Percentiles rank a stretch among this genome's conserved stretches.
phyloP scores from a whole-genome alignment of 1,284 basidiomycete species.

The Naganishia albida region DNA sequence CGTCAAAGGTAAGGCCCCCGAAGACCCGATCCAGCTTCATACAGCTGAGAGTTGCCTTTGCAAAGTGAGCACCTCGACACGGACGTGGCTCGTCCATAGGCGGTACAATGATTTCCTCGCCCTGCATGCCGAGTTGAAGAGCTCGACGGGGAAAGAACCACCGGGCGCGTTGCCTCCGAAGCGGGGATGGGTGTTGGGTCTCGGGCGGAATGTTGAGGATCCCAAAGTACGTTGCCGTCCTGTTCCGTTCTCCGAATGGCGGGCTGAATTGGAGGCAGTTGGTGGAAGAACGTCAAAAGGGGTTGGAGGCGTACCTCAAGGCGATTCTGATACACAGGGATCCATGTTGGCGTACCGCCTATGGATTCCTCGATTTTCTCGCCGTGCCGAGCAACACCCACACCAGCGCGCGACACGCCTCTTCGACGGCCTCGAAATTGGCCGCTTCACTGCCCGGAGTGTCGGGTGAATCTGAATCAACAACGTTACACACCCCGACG shows the following conservation, averaged over 20 bases:
- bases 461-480: not conserved
- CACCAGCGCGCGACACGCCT: conserved; percentile 49
- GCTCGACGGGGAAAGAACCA: conserved; percentile 68
- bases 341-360: conserved; percentile 74
- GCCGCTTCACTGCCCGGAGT: conserved; percentile 19
- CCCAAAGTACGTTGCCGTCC: conserved; percentile 44
- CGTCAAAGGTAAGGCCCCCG: conserved; percentile 45
- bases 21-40: not conserved
- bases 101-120: conserved; percentile 92
- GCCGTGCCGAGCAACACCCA: conserved; percentile 63
- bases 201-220: conserved; percentile 51
- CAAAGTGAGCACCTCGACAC: conserved; percentile 55
- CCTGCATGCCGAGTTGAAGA: conserved; percentile 76
- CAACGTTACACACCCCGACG: conserved; percentile 65
- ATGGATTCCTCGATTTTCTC: conserved; percentile 82
- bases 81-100: conserved; percentile 87
- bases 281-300: conserved; percentile 70
- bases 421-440: conserved; percentile 31
- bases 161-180: conserved; percentile 79
- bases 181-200: conserved; percentile 62
- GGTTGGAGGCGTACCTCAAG: conserved; percentile 81
- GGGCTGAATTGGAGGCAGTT: conserved; percentile 50
- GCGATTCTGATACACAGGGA: conserved; percentile 79
- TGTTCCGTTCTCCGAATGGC: conserved; percentile 32
- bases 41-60: not conserved